Evolutionary conservation across 2,329 filamentous ascomycete genomes (phyloP).

Genomic region (Sporothrix phasma): DNA sequence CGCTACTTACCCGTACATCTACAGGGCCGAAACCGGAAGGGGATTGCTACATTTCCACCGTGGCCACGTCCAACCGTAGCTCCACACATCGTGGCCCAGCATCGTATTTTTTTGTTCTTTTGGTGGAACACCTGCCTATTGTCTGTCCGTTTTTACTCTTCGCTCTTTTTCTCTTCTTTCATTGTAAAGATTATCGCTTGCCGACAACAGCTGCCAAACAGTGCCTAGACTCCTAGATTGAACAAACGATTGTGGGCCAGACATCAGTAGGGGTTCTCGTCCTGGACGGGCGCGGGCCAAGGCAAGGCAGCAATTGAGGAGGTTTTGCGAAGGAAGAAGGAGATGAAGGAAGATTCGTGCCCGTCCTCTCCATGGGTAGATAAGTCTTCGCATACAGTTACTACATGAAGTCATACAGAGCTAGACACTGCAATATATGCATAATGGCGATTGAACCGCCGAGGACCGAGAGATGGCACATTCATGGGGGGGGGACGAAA

Average conservation of each 20-base stretch:
- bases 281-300: no score
- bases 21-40: neutral
- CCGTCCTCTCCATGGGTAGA: no score
- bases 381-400: neutral
- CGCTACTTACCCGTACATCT: no score
- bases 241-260: no score
- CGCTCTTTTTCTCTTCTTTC: neutral
- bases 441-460: neutral
- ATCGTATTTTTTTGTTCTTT: neutral
- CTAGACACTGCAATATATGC: neutral
- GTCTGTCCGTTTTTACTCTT: neutral
- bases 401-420: neutral
- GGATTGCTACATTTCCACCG: neutral
- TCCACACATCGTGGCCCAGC: neutral
- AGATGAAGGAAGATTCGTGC: no score
- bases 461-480: neutral
- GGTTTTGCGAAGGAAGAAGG: no score
- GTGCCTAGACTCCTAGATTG: no score
- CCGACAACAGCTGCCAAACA: neutral
- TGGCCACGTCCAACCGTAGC: neutral
- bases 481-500: no score
- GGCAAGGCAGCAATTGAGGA: no score
- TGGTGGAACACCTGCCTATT: neutral
- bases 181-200: no score
- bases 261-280: no score